Percentiles rank a stretch among this genome's conserved stretches.
Conservation (phyloP, 441 rosid genomes). For the Erysimum cheiri region DNA sequence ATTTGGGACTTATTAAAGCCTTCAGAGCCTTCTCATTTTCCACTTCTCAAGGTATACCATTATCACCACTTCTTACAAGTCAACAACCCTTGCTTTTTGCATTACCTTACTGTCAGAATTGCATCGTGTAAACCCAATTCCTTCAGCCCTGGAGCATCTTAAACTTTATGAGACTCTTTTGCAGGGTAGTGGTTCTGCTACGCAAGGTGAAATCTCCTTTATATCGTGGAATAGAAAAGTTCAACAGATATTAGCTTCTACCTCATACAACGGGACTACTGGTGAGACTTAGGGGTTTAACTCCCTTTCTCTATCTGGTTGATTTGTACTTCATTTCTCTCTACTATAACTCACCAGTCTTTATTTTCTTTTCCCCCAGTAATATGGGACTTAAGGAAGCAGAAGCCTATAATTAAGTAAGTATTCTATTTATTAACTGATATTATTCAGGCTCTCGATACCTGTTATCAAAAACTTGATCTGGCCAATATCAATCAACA, state of each 20-base stretch:
- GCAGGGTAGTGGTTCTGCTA: constrained; percentile 92
- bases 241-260: constrained; percentile 91
- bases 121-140: constrained; percentile 8
- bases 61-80: constrained; percentile 14
- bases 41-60: constrained; percentile 74
- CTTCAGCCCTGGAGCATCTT: constrained; percentile 21
- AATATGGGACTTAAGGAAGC: constrained; percentile 98
- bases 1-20: constrained; percentile 95
- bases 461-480: constrained; percentile 40
- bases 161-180: constrained; percentile 35
- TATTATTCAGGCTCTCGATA: constrained; percentile 13
- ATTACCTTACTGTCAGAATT: constrained; percentile 13
- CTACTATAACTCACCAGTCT: constrained; percentile 7
- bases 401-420: constrained; percentile 93
- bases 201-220: constrained; percentile 97
- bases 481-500: constrained; percentile 50
- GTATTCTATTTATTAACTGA: constrained; percentile 31
- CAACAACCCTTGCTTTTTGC: constrained; percentile 11
- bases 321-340: constrained; percentile 20
- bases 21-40: constrained; percentile 80
- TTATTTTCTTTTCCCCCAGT: constrained; percentile 51
- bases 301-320: constrained; percentile 13
- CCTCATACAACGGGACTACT: constrained; percentile 92
- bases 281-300: constrained; percentile 59
- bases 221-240: constrained; percentile 98